Percentiles rank a stretch among this genome's conserved stretches.
Evolutionary conservation across 768 basidiomycete species (phyloP).

Genomic region (Boletellus emodensis): DNA sequence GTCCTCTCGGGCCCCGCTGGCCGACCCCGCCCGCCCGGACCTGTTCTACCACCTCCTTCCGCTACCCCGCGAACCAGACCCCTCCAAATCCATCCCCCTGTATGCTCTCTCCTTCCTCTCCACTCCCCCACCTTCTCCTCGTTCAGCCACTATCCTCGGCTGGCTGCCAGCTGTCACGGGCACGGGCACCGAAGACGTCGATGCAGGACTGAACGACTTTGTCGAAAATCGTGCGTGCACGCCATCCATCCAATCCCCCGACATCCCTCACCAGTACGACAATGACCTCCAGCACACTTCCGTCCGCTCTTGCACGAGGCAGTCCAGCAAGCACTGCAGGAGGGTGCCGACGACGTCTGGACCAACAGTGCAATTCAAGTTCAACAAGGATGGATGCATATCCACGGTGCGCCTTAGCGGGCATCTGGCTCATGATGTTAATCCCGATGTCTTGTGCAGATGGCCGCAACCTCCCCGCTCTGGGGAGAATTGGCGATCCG

Average conservation of each 20-base stretch:
- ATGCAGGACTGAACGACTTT: conserved; percentile 67
- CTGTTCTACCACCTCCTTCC: conserved; percentile 66
- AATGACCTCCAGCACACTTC: conserved; percentile 48
- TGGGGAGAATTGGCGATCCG: conserved; percentile 74
- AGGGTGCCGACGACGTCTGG: conserved; percentile 64
- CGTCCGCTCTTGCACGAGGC: conserved; percentile 56
- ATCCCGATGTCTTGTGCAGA: conserved; percentile 38
- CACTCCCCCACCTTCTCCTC: conserved; percentile 38
- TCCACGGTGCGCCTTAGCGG: conserved; percentile 44
- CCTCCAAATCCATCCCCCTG: conserved; percentile 42
- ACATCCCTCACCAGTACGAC: not conserved
- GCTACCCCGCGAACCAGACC: conserved; percentile 41
- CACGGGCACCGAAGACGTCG: conserved; percentile 29
- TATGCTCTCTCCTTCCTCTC: conserved; percentile 67
- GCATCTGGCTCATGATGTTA: not conserved
- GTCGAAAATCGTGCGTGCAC: conserved; percentile 58
- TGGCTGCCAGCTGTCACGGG: conserved; percentile 57
- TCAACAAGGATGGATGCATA: conserved; percentile 83
- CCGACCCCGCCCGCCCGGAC: conserved; percentile 61
- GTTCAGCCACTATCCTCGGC: conserved; percentile 57
- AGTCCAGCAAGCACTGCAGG: conserved; percentile 48
- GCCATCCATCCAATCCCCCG: not conserved
- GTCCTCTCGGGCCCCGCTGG: conserved; percentile 19
- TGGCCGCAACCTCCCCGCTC: conserved; percentile 66
- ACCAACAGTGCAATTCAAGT: conserved; percentile 60